phyloP scores from a whole-genome alignment of 2,329 filamentous ascomycete genomes.

The Fusarium caatingaense region DNA sequence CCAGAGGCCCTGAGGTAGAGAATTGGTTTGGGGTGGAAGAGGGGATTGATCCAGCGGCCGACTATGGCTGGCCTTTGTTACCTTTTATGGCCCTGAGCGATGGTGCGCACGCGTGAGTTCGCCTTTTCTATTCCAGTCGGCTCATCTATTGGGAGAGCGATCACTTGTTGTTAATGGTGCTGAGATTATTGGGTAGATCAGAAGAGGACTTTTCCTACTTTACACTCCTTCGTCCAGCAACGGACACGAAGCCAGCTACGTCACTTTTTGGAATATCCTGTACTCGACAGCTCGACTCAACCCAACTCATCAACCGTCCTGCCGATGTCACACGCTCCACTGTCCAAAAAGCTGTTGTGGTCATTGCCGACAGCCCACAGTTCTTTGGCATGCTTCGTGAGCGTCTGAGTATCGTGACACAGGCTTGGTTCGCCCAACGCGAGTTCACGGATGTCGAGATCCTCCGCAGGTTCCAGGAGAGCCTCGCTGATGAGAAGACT shows the following conservation, averaged over 20 bases:
- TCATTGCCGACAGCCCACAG: constrained; percentile 91
- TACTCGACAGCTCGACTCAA: constrained; percentile 88
- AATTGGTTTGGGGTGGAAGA: constrained; percentile 84
- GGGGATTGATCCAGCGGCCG: constrained; percentile 79
- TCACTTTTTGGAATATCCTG: constrained; percentile 97
- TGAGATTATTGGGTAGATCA: constrained; percentile 67
- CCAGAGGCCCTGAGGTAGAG: constrained; percentile 91
- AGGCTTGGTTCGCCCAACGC: constrained; percentile 94
- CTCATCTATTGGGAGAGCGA: neutral
- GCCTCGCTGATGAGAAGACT: constrained; percentile 75
- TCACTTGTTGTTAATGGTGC: constrained; percentile 10
- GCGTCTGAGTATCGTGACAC: constrained; percentile 88
- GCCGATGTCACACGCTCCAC: constrained; percentile 95
- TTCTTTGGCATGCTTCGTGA: constrained; percentile 91
- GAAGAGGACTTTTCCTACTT: constrained; percentile 99
- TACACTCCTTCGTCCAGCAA: constrained; percentile 78
- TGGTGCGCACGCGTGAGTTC: constrained; percentile 87
- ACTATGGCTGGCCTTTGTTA: constrained; percentile 90
- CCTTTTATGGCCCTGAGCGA: constrained; percentile 98
- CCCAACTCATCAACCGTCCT: constrained; percentile 79
- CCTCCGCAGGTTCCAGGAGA: constrained; percentile 89
- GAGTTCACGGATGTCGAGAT: constrained; percentile 95
- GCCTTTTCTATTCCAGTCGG: neutral
- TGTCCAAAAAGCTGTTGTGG: constrained; percentile 97
- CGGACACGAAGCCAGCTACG: constrained; percentile 68